Conservation (phyloP, 1,284 basidiomycete genomes). For the Kalmanozyma brasiliensis region DNA sequence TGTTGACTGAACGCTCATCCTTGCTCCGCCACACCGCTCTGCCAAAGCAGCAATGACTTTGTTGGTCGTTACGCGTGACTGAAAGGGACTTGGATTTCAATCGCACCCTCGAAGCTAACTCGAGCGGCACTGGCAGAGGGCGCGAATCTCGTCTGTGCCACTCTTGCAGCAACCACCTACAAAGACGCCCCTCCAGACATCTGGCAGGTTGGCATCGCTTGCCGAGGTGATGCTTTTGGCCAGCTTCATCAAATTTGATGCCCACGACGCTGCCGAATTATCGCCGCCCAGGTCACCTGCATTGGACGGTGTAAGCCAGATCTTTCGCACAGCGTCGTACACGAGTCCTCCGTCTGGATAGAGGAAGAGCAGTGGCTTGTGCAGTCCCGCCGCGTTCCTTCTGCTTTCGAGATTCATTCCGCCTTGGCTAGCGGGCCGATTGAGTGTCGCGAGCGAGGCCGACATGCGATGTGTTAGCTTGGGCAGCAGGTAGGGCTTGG, state of each 20-base stretch:
- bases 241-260: slow-evolving; percentile 40
- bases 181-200: slow-evolving; percentile 52
- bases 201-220: slow-evolving; percentile 3
- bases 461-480: slow-evolving; percentile 47
- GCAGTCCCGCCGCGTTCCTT: slow-evolving; percentile 11
- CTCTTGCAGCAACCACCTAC: slow-evolving; percentile 61
- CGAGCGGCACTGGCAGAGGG: slow-evolving; percentile 28
- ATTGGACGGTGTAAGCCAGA: slow-evolving; percentile 43
- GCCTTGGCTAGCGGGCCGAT: slow-evolving; percentile 15
- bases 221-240: slow-evolving; percentile 27
- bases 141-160: slow-evolving; percentile 48
- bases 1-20: too few species aligned
- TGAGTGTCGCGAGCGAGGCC: slow-evolving; percentile 26
- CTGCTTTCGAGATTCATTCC: slow-evolving; percentile 20
- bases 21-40: too few species aligned
- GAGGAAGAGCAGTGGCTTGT: slow-evolving; percentile 55
- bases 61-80: too few species aligned
- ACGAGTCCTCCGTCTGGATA: slow-evolving; percentile 63
- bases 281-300: slow-evolving; percentile 14
- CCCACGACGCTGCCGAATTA: slow-evolving; percentile 43
- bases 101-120: too few species aligned
- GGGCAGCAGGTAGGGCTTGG: slow-evolving; percentile 52
- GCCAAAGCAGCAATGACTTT: too few species aligned
- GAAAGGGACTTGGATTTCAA: too few species aligned
- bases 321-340: slow-evolving; percentile 52